Evolutionary conservation across 1,284 basidiomycete genomes (phyloP).

Genomic region (Paramarasmius palmivorus): DNA sequence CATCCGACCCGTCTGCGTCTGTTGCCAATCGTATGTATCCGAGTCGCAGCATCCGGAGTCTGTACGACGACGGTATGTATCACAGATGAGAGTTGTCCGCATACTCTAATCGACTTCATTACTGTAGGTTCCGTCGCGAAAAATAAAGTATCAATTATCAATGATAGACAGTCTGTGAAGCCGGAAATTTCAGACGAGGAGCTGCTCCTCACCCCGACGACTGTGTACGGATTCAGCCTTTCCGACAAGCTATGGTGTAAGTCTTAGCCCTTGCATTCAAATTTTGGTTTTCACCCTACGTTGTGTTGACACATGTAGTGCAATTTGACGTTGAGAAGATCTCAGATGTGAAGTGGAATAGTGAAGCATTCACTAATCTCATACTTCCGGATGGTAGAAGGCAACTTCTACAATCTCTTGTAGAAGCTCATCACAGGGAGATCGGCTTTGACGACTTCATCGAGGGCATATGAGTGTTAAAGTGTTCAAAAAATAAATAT

Average conservation of each 20-base stretch:
- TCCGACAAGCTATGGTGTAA: slow-evolving; percentile 59
- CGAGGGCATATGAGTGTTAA: no score
- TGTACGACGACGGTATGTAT: not conserved
- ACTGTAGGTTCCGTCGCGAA: slow-evolving; percentile 21
- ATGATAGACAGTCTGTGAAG: slow-evolving; percentile 17
- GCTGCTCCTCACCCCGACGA: slow-evolving; percentile 53
- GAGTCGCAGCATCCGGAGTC: not conserved
- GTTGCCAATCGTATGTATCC: slow-evolving; percentile 2
- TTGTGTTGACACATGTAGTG: slow-evolving; percentile 33
- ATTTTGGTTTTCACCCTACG: slow-evolving; percentile 1
- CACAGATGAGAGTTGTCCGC: slow-evolving; percentile 2
- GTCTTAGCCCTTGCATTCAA: slow-evolving; percentile 20
- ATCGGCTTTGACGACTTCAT: slow-evolving; percentile 62
- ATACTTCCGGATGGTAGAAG: slow-evolving; percentile 55
- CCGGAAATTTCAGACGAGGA: slow-evolving; percentile 49
- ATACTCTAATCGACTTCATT: not conserved
- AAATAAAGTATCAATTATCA: slow-evolving; percentile 23
- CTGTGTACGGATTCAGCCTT: slow-evolving; percentile 61
- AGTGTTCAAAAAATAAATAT: no score
- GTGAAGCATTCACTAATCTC: slow-evolving; percentile 58
- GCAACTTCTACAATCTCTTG: slow-evolving; percentile 53
- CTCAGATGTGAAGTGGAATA: slow-evolving; percentile 52
- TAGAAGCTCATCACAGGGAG: slow-evolving; percentile 55
- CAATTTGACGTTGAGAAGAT: slow-evolving; percentile 57
- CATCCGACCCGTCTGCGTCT: slow-evolving; percentile 1